These are phyloP conservation scores for Umbelopsis vinacea DNA, from an alignment of 192 early-diverging fungal species.

Conservation along the genomic window DNA sequence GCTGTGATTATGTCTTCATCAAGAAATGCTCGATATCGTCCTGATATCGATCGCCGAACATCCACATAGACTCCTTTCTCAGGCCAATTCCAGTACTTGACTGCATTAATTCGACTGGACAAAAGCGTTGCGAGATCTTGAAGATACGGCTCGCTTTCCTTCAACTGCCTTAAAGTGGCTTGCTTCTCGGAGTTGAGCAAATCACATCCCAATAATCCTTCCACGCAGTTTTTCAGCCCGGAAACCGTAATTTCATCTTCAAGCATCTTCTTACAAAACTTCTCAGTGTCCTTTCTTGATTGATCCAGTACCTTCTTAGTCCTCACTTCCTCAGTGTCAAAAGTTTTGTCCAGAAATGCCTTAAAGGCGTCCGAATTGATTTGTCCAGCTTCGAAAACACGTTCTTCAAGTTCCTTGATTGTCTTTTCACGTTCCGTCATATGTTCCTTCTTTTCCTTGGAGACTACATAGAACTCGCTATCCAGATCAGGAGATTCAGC, in stretches of 20 bases:
- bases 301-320: background rate
- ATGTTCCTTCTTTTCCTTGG: background rate
- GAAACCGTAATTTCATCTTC: background rate
- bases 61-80: constrained; percentile 16
- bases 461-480: background rate
- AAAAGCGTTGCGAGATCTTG: constrained; percentile 22
- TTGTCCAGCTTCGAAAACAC: constrained; percentile 8
- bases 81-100: constrained; percentile 23
- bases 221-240: background rate
- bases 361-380: background rate
- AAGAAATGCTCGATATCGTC: constrained; percentile 34
- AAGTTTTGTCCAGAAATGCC: background rate
- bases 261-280: background rate
- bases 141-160: constrained; percentile 19
- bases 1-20: constrained; percentile 38
- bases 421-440: constrained; percentile 19
- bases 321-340: constrained; percentile 2
- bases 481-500: background rate
- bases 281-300: background rate
- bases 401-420: constrained; percentile 21
- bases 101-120: background rate
- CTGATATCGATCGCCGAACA: constrained; percentile 6
- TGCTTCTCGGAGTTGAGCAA: background rate
- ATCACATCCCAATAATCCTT: background rate
- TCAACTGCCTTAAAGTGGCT: constrained; percentile 9